phyloP scores from a whole-genome alignment of 768 basidiomycete species.

The Scleroderma bovista region DNA sequence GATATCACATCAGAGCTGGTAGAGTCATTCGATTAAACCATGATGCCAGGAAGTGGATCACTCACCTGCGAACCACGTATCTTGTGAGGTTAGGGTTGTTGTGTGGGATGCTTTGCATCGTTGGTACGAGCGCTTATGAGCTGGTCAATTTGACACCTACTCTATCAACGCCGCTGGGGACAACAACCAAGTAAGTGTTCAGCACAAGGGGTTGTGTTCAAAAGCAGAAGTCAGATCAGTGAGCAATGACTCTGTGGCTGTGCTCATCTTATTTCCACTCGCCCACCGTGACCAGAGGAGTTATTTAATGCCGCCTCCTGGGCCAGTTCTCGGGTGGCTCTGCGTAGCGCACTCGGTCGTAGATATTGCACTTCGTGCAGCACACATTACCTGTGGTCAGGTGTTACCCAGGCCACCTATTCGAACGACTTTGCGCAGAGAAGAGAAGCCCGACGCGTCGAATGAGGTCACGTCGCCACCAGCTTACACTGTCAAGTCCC shows the following conservation, averaged over 20 bases:
- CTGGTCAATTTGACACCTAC: too few relatives aligned
- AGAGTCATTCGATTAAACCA: background rate
- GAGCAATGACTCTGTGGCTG: too few relatives aligned
- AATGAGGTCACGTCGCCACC: background rate
- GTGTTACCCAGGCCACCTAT: conserved; percentile 2
- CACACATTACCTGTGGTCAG: conserved; percentile 49
- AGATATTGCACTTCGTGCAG: conserved; percentile 60
- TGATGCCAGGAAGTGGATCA: background rate
- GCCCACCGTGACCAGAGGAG: background rate
- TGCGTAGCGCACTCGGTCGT: conserved; percentile 57
- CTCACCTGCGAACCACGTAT: conserved; percentile 29
- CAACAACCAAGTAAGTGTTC: too few relatives aligned
- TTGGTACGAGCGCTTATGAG: background rate
- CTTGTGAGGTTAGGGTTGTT: conserved; percentile 25
- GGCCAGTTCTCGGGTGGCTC: conserved; percentile 66
- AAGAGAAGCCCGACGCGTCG: background rate
- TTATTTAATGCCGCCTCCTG: conserved; percentile 51
- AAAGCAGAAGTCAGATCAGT: too few relatives aligned
- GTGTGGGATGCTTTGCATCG: conserved; percentile 13
- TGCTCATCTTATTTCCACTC: background rate
- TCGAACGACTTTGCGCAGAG: background rate
- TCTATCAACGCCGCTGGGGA: too few relatives aligned
- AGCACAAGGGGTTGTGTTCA: too few relatives aligned
- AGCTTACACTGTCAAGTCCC: too few relatives aligned
- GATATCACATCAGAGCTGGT: conserved; percentile 67